phyloP scores from a whole-genome alignment of 2,329 filamentous ascomycete genomes.

The Arthrobotrys iridis region DNA sequence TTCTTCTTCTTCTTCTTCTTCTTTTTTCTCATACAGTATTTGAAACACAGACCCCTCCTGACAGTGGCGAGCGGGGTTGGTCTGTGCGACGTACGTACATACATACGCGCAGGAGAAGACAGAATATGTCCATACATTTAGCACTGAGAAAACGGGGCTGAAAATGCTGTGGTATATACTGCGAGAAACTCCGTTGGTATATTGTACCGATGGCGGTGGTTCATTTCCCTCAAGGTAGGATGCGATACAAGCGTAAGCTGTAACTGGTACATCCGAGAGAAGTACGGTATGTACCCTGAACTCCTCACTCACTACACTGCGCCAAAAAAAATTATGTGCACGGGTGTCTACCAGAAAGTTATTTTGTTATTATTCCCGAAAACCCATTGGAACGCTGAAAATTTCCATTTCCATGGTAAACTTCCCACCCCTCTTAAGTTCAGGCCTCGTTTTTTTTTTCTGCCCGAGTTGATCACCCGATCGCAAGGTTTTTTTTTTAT shows the following conservation, averaged over 20 bases:
- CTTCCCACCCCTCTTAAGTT: not conserved
- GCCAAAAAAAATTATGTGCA: too few species aligned
- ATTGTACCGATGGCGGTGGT: not conserved
- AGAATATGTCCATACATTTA: not conserved
- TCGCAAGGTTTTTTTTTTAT: too few species aligned
- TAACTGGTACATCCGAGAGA: constrained; percentile 4
- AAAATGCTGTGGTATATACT: too few species aligned
- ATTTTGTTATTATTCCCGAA: not conserved
- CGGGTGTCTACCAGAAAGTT: too few species aligned
- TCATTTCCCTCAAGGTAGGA: not conserved
- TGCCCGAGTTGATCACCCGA: not conserved
- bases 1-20: too few species aligned
- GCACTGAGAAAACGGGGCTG: too few species aligned
- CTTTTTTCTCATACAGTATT: constrained; percentile 26
- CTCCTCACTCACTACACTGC: too few species aligned
- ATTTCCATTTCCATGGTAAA: not conserved
- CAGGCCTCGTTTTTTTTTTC: too few species aligned
- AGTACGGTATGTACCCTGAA: not conserved
- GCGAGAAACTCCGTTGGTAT: too few species aligned
- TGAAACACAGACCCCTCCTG: constrained; percentile 34
- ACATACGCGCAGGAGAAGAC: not conserved
- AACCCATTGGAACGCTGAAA: too few species aligned
- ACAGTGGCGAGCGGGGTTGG: not conserved
- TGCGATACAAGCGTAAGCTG: constrained; percentile 3
- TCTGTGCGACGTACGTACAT: not conserved